A percentile compares a stretch with the other conserved stretches of the same genome.
Conservation (phyloP, 2,329 filamentous ascomycete genomes). For the Tolypocladium ophioglossoides region DNA sequence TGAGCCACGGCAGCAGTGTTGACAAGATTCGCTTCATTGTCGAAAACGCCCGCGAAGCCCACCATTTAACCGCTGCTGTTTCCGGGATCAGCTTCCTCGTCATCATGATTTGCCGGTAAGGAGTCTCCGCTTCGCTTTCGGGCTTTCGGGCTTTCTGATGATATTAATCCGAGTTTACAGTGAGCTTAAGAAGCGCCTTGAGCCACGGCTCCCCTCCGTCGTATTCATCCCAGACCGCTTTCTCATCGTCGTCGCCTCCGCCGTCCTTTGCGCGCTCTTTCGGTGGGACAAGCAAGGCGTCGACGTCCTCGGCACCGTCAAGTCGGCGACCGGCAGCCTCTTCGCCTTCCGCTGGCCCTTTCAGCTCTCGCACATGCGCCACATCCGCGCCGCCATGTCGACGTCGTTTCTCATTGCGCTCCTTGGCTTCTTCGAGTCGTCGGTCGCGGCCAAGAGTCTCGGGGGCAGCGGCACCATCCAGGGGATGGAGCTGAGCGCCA, state of each 20-base stretch:
- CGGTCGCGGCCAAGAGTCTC: constrained; percentile 87
- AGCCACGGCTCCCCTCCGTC: constrained; percentile 67
- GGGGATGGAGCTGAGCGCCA: constrained; percentile 76
- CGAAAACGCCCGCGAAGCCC: constrained; percentile 52
- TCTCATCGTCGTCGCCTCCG: constrained; percentile 74
- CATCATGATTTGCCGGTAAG: constrained; percentile 82
- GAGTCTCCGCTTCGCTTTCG: not conserved
- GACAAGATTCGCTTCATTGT: constrained; percentile 78
- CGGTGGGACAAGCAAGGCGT: constrained; percentile 74
- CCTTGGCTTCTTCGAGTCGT: constrained; percentile 97
- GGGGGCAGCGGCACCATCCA: constrained; percentile 60
- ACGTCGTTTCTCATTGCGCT: constrained; percentile 90
- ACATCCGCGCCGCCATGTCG: constrained; percentile 77
- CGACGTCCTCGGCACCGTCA: constrained; percentile 71
- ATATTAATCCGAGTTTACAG: constrained; percentile 27
- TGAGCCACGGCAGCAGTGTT: constrained; percentile 74
- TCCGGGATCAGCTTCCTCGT: constrained; percentile 71
- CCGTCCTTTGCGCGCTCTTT: constrained; percentile 65
- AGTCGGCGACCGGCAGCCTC: constrained; percentile 56
- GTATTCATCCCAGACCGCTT: constrained; percentile 91
- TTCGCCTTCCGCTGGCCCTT: constrained; percentile 88
- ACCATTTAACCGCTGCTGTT: constrained; percentile 66
- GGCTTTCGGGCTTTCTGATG: not conserved
- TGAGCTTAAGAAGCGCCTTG: constrained; percentile 69
- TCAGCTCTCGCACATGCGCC: constrained; percentile 60